phyloP scores from a whole-genome alignment of 2,329 filamentous ascomycete genomes.

The Alternaria conjuncta region DNA sequence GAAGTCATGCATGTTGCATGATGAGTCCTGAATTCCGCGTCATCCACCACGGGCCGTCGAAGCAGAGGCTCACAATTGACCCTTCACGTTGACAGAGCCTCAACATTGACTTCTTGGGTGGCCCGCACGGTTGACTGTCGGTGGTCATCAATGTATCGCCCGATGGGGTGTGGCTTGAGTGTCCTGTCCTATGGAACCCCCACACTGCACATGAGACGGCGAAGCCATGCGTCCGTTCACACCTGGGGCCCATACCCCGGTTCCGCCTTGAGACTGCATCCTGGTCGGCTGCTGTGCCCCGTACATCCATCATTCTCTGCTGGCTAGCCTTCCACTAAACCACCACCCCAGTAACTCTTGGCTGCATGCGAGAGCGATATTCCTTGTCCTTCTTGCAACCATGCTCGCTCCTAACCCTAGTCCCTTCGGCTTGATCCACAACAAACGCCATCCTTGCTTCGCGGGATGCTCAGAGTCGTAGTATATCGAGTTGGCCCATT shows the following conservation, averaged over 20 bases:
- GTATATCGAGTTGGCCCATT: slow-evolving; percentile 31
- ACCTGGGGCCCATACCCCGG: slow-evolving; percentile 31
- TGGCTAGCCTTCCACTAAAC: slow-evolving; percentile 39
- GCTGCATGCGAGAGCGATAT: slow-evolving; percentile 42
- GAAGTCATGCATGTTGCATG: neutral
- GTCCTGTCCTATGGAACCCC: slow-evolving; percentile 35
- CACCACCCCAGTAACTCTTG: slow-evolving; percentile 41
- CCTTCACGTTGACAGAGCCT: neutral
- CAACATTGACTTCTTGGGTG: slow-evolving; percentile 14
- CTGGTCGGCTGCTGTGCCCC: slow-evolving; percentile 36
- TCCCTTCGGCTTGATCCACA: slow-evolving; percentile 39
- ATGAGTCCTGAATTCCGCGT: neutral
- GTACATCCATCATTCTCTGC: slow-evolving; percentile 31
- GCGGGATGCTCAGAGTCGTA: slow-evolving; percentile 37
- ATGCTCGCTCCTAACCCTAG: slow-evolving; percentile 38
- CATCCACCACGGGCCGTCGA: neutral
- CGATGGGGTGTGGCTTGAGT: slow-evolving; percentile 37
- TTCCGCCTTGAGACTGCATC: slow-evolving; percentile 36
- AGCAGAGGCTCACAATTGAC: neutral
- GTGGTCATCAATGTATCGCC: slow-evolving; percentile 14
- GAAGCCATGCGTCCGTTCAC: slow-evolving; percentile 39
- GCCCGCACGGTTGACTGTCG: slow-evolving; percentile 8
- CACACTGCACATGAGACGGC: slow-evolving; percentile 44
- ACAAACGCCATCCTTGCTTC: slow-evolving; percentile 43
- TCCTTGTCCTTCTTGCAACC: slow-evolving; percentile 42